These are phyloP conservation scores for Coemansia sp. DNA, from an alignment of 192 early-diverging fungal species.

Conservation along the genomic window DNA sequence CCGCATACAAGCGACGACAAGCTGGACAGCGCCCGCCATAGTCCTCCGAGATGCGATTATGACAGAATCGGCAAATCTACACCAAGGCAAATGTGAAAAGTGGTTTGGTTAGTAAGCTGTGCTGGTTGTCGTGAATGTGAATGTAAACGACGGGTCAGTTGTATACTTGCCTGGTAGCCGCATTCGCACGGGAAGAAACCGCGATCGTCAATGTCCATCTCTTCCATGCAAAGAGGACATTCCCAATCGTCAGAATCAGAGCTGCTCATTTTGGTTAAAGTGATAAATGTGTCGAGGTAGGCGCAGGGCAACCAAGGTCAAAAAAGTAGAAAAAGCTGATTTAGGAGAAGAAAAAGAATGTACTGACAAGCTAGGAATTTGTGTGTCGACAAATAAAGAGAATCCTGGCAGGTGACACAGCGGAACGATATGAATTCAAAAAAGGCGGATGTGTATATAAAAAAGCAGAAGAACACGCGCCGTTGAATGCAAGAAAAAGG, in stretches of 20 bases:
- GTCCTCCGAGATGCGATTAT: conserved; percentile 96
- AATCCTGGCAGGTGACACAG: conserved; percentile 9
- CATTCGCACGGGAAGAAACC: conserved; percentile 98
- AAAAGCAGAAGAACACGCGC: neutral
- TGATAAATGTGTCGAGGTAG: neutral
- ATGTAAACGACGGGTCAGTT: neutral
- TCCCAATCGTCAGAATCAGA: conserved; percentile 90
- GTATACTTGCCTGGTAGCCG: conserved; percentile 85
- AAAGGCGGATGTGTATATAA: neutral
- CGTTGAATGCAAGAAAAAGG: conserved; percentile 14
- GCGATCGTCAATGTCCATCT: conserved; percentile 94
- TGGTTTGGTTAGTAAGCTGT: neutral
- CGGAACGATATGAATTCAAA: neutral
- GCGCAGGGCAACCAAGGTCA: neutral
- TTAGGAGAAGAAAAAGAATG: neutral
- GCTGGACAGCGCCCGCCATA: conserved; percentile 94
- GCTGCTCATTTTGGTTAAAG: conserved; percentile 41
- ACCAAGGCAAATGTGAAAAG: conserved; percentile 5
- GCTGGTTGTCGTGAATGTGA: neutral
- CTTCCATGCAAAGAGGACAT: conserved; percentile 98
- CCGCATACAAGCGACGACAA: conserved; percentile 87
- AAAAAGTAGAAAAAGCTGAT: neutral
- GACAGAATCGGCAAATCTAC: conserved; percentile 99
- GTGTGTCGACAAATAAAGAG: neutral
- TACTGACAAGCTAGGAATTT: neutral